A percentile compares a stretch with the other conserved stretches of the same genome.
phyloP scores from a whole-genome alignment of 768 basidiomycete species.

The Russula lepida region DNA sequence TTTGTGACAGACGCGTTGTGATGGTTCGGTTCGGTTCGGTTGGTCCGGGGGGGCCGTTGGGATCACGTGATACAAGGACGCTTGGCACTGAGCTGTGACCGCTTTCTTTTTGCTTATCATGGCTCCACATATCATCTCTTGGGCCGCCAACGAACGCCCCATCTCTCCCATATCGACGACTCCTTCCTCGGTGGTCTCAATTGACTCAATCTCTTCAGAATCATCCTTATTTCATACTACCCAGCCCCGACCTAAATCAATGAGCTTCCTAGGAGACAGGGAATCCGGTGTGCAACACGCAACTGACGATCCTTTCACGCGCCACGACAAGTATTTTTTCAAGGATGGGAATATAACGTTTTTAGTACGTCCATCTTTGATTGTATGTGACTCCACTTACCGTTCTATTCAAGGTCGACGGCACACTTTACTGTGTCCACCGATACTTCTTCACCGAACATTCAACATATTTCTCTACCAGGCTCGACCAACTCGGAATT shows the following conservation, averaged over 20 bases:
- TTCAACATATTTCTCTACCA: constrained; percentile 12
- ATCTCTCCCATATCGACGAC: constrained; percentile 3
- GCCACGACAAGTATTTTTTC: constrained; percentile 17
- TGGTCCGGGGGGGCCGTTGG: no score
- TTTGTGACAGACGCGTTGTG: constrained; percentile 15
- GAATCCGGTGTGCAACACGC: not conserved
- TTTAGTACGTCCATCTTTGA: constrained; percentile 2
- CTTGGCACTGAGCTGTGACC: not conserved
- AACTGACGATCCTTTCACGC: constrained; percentile 1
- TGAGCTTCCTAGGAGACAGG: not conserved
- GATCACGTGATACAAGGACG: not conserved
- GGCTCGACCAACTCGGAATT: constrained; percentile 5
- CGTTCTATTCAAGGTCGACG: constrained; percentile 6
- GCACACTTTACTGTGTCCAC: constrained; percentile 13
- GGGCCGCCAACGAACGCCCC: not conserved
- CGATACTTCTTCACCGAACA: constrained; percentile 16
- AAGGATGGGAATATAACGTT: constrained; percentile 19
- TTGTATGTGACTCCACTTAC: not conserved
- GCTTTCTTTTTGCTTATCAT: not conserved
- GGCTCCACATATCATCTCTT: constrained; percentile 10
- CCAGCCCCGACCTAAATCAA: not conserved
- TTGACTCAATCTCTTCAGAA: constrained; percentile 4
- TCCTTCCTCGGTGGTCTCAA: constrained; percentile 2
- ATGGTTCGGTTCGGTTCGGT: no score
- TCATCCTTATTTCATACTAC: not conserved